Base-by-base conservation (phyloP, 306 rosid species). In the Lathyrus oleraceus region DNA sequence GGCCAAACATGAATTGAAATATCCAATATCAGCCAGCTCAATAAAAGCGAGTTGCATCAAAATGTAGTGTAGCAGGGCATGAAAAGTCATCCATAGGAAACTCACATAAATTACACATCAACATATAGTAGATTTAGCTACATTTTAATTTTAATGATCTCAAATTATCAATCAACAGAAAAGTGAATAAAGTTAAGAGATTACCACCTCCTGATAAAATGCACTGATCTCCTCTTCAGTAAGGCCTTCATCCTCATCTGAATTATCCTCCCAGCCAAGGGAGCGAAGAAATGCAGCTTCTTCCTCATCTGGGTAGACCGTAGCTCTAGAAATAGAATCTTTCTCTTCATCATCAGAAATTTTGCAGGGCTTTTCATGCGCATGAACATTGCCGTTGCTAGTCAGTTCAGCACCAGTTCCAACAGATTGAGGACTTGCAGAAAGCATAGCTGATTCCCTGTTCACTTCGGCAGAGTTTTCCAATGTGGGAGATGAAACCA, bases 231-330 rank as follows among this genome's bases (percentile, higher is more conserved):
- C 98, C 85, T 94, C 98, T 69, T 94, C 98, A 2, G 98, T 94
- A 25, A 94, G 96, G 39, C 91, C 97, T 65, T 79, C 97, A 69
- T 90, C 98, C 79, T 90, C 96, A 61, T 84, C 95, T 58, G 86
- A 75, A 82, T 82, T 87, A 73, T 94, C 97, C 61, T 94, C 97
- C 98, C 98, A 94, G 66, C 98, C 98, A 83, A 94, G 97, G 62
- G 98, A 94, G 43, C 91, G 91, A 71, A 94, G 98, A 78, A 94
- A 94, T 38, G 93, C 91, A 83, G 87, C 89, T 79, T 94, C 98
- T 82, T 94, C 95, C 78, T 94, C 97, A 38, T 93, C 97, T 3
- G 89, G 90, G 80, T 79, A 82, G 70, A 82, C 64, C 6, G 87
- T 77, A 72, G 75, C 88, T 76, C 76, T 71, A 51, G 80, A 63